phyloP scores from a whole-genome alignment of 768 basidiomycete genomes.

The Boletus rubescentipes region DNA sequence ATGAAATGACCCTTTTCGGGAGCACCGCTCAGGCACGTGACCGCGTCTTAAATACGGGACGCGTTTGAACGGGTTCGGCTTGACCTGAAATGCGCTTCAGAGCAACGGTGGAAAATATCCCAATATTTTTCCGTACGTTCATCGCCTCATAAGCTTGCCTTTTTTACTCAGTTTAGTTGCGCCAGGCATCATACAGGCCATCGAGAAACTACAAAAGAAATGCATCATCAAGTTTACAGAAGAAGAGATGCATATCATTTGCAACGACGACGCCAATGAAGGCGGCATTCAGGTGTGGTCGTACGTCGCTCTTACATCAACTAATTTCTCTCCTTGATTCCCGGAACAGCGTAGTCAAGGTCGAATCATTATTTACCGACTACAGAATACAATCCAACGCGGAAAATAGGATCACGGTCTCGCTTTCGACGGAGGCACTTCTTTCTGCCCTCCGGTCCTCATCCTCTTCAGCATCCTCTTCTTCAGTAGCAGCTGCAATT shows the following conservation, averaged over 20 bases:
- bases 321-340: slow-evolving; percentile 5
- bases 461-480: slow-evolving; percentile 46
- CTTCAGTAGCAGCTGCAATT: slow-evolving; percentile 30
- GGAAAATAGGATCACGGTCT: slow-evolving; percentile 74
- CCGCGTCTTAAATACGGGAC: slow-evolving; percentile 7
- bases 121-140: slow-evolving; percentile 51
- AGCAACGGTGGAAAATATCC: slow-evolving; percentile 56
- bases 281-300: slow-evolving; percentile 89
- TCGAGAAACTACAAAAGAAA: slow-evolving; percentile 83
- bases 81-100: slow-evolving; percentile 57
- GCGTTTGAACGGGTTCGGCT: too few species aligned
- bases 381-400: slow-evolving; percentile 89
- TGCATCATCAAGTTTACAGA: slow-evolving; percentile 81
- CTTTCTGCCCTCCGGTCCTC: slow-evolving; percentile 71
- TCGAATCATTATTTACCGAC: slow-evolving; percentile 63
- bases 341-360: slow-evolving; percentile 55
- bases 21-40: slow-evolving; percentile 26
- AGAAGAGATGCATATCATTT: slow-evolving; percentile 76
- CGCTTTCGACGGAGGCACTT: slow-evolving; percentile 72
- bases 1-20: slow-evolving; percentile 15
- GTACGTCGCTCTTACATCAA: slow-evolving; percentile 42
- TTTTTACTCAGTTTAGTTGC: not conserved
- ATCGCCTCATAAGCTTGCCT: not conserved
- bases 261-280: slow-evolving; percentile 75
- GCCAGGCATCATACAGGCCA: slow-evolving; percentile 73